These are phyloP conservation scores for Beta macrorhiza DNA, from an alignment of 179 eudicot genomes.

Conservation along the genomic window DNA sequence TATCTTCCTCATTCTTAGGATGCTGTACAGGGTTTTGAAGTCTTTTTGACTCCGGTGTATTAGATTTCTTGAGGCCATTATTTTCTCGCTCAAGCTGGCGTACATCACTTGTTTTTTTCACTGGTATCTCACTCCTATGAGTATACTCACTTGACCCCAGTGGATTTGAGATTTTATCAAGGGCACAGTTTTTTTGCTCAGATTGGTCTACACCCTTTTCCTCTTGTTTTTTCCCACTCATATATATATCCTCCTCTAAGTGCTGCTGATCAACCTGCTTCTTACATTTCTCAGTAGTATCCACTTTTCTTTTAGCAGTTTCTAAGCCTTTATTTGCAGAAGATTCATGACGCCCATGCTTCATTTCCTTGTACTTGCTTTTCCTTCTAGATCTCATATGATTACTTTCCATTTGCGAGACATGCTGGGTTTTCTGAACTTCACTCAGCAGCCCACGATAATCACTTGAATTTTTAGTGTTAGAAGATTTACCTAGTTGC, in stretches of 20 bases:
- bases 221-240: constrained; percentile 22
- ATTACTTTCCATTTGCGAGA: constrained; percentile 30
- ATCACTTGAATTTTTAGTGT: constrained; percentile 31
- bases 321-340: constrained; percentile 29
- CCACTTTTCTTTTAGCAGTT: constrained; percentile 30
- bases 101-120: constrained; percentile 23
- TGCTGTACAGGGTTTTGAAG: constrained; percentile 22
- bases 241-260: constrained; percentile 24
- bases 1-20: constrained; percentile 33
- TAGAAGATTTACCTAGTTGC: constrained; percentile 27
- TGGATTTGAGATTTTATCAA: constrained; percentile 14
- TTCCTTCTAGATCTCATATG: constrained; percentile 32
- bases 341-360: constrained; percentile 20
- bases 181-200: constrained; percentile 13
- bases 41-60: constrained; percentile 28
- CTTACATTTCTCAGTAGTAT: constrained; percentile 13
- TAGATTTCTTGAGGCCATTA: constrained; percentile 18
- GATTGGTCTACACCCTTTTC: constrained; percentile 19
- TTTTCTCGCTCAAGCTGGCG: constrained; percentile 26
- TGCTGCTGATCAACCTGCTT: constrained; percentile 24
- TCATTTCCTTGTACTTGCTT: constrained; percentile 27
- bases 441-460: constrained; percentile 27
- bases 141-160: constrained; percentile 21
- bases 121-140: constrained; percentile 23
- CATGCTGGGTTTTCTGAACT: constrained; percentile 37